Percentiles rank a stretch among this genome's conserved stretches.
Evolutionary conservation across 1,284 basidiomycete species (phyloP).

Genomic region (Cutaneotrichosporon cavernicola): DNA sequence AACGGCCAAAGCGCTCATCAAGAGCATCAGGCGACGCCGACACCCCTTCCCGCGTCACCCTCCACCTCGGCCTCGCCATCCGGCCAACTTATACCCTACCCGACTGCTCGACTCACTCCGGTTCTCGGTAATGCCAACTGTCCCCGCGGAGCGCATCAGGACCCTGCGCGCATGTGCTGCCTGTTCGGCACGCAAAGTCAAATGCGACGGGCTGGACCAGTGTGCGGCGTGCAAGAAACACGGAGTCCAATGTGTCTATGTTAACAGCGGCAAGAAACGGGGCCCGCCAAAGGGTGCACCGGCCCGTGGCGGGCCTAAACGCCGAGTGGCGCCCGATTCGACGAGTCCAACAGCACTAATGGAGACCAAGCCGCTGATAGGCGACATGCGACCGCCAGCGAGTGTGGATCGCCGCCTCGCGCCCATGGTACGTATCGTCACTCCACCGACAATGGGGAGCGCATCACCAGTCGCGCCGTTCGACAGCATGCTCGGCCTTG

Average conservation of each 20-base stretch:
- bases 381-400: background rate
- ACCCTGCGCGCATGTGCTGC: conserved; percentile 21
- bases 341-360: background rate
- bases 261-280: conserved; percentile 19
- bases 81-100: background rate
- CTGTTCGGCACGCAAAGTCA: conserved; percentile 23
- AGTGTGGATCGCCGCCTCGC: background rate
- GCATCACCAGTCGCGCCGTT: background rate
- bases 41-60: too few species aligned
- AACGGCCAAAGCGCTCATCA: too few species aligned
- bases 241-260: conserved; percentile 18
- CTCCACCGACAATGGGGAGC: background rate
- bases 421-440: conserved; percentile 8
- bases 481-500: background rate
- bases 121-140: background rate
- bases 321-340: background rate
- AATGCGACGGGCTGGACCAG: conserved; percentile 22
- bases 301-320: conserved; percentile 16
- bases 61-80: too few species aligned
- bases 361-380: background rate
- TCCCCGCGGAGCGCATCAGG: conserved; percentile 12
- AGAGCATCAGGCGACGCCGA: too few species aligned
- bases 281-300: conserved; percentile 26
- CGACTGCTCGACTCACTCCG: background rate
- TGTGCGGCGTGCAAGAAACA: conserved; percentile 22